phyloP scores from a whole-genome alignment of 2,329 filamentous ascomycete species.

The Diaporthe ampelina region DNA sequence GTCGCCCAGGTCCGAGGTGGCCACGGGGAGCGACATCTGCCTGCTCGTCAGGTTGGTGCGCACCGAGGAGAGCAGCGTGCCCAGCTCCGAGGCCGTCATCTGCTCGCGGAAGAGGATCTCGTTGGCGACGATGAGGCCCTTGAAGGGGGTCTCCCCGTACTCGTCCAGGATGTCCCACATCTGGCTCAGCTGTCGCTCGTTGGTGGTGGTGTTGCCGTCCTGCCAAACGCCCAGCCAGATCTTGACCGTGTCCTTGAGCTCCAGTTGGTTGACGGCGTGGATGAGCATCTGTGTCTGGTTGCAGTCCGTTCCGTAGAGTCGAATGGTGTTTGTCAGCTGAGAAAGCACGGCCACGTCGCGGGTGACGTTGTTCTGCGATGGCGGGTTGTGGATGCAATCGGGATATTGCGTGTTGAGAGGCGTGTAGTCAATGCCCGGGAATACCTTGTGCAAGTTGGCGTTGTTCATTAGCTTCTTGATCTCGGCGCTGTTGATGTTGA shows the following conservation, averaged over 20 bases:
- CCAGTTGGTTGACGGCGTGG: slow-evolving; percentile 81
- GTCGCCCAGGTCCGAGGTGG: slow-evolving; percentile 90
- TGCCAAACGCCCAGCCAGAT: slow-evolving; percentile 97
- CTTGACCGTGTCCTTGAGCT: slow-evolving; percentile 80
- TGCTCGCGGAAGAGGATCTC: slow-evolving; percentile 84
- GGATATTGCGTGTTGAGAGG: slow-evolving; percentile 93
- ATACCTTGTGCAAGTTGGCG: slow-evolving; percentile 87
- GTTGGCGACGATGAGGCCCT: slow-evolving; percentile 86
- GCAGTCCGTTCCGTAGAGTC: slow-evolving; percentile 95
- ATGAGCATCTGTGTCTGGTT: slow-evolving; percentile 97
- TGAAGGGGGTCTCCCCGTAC: slow-evolving; percentile 79
- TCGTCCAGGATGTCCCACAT: slow-evolving; percentile 87
- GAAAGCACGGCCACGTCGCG: slow-evolving; percentile 91
- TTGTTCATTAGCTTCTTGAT: slow-evolving; percentile 89
- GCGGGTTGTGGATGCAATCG: slow-evolving; percentile 80
- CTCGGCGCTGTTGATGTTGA: slow-evolving; percentile 80
- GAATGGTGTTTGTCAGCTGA: slow-evolving; percentile 88
- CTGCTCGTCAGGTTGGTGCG: slow-evolving; percentile 78
- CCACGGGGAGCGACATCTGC: slow-evolving; percentile 80
- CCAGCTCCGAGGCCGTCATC: slow-evolving; percentile 75
- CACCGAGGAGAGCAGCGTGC: slow-evolving; percentile 75
- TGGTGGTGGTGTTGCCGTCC: slow-evolving; percentile 86
- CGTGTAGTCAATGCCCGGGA: slow-evolving; percentile 96
- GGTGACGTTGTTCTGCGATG: slow-evolving; percentile 95
- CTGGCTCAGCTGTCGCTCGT: slow-evolving; percentile 82